Evolutionary conservation across 1,284 basidiomycete genomes (phyloP), one percentile per base, ranked within the genome.

Genomic region (Mycena citricolor): DNA sequence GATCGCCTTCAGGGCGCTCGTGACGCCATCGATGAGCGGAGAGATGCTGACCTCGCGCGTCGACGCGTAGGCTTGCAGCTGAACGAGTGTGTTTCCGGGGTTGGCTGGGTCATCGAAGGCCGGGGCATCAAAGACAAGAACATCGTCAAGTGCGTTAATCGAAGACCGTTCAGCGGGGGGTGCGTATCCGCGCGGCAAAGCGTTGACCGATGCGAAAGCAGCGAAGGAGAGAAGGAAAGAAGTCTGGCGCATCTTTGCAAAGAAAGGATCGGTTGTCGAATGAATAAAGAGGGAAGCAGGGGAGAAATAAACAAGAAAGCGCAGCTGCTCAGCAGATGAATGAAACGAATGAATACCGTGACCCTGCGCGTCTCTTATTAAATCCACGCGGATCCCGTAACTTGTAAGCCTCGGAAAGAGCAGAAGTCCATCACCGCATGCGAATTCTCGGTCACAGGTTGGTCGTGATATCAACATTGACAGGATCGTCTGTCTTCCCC

Each of bases 101-200:
- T 66, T 61, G 19, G 49, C 37, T 10, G 63, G 61, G 40, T 66
- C 61, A 14, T 64, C 62, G 40, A 67, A 68, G 2, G 64, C 65
- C 3, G 64, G 61, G 3, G 64, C 61, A 37, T 69, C 65, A 46
- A 69, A 66, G n/a, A 68, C 54, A 22, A 69, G 56, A 23, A 67
- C 58, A 29, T 61, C 53, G 49, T 66, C 61, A 8, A 62, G 44
- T 12, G 49, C 20, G 34, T 49, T 45, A 20, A 58, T 42, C 2
- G 49, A 47, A 48, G 36, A 32, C 4, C 48, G 40, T 3, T 39
- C 44, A 7, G 34, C 33, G 13, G 44, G 47, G 8, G 14, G 16
- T 19, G 47, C 42, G 34, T 49, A 49, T 3, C 11, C 47, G 14
- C 47, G 24, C 5, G 44, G 52, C 38, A 54, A 25, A 14, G 48